Evolutionary conservation across 305 asterid genomes (phyloP).

Genomic region (Plantago rigida): DNA sequence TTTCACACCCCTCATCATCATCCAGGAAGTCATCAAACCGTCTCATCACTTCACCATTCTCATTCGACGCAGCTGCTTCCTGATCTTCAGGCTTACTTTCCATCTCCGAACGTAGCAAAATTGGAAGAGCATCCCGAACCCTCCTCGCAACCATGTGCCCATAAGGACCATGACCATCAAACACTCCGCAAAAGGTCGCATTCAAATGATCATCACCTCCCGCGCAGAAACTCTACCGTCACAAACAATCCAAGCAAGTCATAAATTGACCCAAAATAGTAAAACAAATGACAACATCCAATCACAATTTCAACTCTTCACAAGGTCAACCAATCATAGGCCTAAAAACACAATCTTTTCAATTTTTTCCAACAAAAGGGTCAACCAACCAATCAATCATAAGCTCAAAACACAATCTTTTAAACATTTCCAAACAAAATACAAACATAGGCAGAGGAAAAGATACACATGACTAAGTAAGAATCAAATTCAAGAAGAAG

Average conservation of each 20-base stretch:
- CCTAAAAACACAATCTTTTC: constrained; percentile 14
- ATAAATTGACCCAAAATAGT: constrained; percentile 47
- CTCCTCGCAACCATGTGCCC: constrained; percentile 78
- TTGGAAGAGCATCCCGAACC: constrained; percentile 66
- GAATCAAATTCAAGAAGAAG: neutral
- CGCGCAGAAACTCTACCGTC: constrained; percentile 56
- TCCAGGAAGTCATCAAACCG: constrained; percentile 64
- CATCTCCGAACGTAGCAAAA: constrained; percentile 50
- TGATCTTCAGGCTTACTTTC: constrained; percentile 31
- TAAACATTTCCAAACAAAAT: neutral
- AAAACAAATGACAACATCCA: constrained; percentile 27
- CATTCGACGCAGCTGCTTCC: constrained; percentile 23
- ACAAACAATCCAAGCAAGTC: constrained; percentile 62
- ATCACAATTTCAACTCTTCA: constrained; percentile 20
- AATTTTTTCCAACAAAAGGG: neutral
- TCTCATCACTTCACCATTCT: constrained; percentile 38
- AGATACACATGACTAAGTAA: neutral
- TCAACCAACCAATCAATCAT: too few relatives aligned
- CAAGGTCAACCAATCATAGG: constrained; percentile 22
- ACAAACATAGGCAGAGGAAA: neutral
- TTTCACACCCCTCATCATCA: constrained; percentile 60
- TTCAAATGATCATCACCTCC: constrained; percentile 32
- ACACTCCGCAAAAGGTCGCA: constrained; percentile 66
- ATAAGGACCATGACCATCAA: constrained; percentile 78
- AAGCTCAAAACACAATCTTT: too few relatives aligned